These are phyloP conservation scores for Daedalea quercina DNA, from an alignment of 768 basidiomycete species.

Conservation along the genomic window DNA sequence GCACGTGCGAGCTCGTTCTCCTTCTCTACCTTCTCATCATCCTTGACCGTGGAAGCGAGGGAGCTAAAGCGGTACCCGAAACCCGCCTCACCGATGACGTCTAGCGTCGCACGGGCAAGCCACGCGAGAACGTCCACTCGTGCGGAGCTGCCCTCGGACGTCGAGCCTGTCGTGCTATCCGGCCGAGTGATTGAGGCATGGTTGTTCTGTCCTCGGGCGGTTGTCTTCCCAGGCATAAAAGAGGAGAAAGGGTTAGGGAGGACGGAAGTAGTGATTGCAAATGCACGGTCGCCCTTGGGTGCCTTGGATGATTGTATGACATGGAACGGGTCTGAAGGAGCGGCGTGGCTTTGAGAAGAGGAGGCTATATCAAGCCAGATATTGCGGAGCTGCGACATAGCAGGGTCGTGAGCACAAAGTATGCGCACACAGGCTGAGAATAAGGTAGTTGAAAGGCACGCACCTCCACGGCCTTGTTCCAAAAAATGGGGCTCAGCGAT, in stretches of 20 bases:
- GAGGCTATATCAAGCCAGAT: constrained; percentile 26
- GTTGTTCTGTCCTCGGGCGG: not conserved
- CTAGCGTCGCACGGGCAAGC: constrained; percentile 64
- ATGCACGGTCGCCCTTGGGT: not conserved
- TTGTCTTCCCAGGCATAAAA: constrained; percentile 16
- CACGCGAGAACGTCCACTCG: constrained; percentile 55
- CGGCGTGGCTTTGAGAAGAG: not conserved
- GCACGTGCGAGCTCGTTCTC: constrained; percentile 49
- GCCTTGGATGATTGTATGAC: not conserved
- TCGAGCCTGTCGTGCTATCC: not conserved
- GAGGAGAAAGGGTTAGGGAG: constrained; percentile 20
- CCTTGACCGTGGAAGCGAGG: constrained; percentile 28
- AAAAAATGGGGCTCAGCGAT: constrained; percentile 49
- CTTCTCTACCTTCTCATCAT: constrained; percentile 31
- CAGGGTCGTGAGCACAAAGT: too few species aligned
- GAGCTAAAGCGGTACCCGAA: constrained; percentile 52
- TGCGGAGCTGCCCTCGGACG: not conserved
- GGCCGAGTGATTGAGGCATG: not conserved
- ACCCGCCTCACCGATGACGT: constrained; percentile 72
- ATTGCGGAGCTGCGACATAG: constrained; percentile 36
- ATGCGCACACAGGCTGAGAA: too few species aligned
- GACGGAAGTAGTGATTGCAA: constrained; percentile 9
- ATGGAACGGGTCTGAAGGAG: not conserved
- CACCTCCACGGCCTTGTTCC: constrained; percentile 48
- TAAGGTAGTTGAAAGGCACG: constrained; percentile 6